phyloP scores from a whole-genome alignment of 192 early-diverging fungal genomes.

The Coemansia sp. region DNA sequence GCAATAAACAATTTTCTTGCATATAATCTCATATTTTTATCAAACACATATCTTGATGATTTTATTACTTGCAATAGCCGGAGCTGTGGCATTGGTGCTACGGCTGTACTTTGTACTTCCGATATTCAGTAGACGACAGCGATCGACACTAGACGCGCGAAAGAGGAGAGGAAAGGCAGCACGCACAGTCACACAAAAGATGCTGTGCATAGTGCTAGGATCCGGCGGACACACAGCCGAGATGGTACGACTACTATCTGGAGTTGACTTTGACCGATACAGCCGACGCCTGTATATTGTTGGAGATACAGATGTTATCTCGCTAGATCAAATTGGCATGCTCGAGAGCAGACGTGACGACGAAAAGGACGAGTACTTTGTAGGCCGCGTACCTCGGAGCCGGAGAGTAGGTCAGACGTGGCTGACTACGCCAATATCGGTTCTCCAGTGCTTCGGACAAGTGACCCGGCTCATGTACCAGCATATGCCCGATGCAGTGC shows the following conservation, averaged over 20 bases:
- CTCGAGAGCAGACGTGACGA: conserved; percentile 40
- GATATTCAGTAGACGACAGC: conserved; percentile 10
- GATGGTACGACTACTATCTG: conserved; percentile 74
- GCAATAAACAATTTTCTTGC: background rate
- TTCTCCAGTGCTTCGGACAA: conserved; percentile 22
- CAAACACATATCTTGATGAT: background rate
- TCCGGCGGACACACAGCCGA: conserved; percentile 89
- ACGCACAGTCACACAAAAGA: conserved; percentile 8
- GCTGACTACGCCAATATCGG: conserved; percentile 58
- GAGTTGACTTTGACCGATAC: conserved; percentile 63
- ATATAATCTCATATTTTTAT: background rate
- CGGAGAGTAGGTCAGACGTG: conserved; percentile 73
- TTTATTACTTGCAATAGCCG: background rate
- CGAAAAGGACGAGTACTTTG: conserved; percentile 29
- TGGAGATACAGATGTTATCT: conserved; percentile 65
- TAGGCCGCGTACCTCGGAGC: conserved; percentile 67
- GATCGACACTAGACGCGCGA: conserved; percentile 1
- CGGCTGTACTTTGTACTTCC: conserved; percentile 47
- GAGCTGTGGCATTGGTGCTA: conserved; percentile 14
- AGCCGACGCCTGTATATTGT: conserved; percentile 71
- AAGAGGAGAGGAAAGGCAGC: conserved; percentile 31
- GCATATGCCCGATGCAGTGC: conserved; percentile 60
- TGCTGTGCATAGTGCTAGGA: conserved; percentile 44
- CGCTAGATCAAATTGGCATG: conserved; percentile 53
- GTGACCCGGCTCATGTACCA: conserved; percentile 38